Evolutionary conservation across 192 early-diverging fungal species (phyloP).

Genomic region (Lobosporangium transversale): DNA sequence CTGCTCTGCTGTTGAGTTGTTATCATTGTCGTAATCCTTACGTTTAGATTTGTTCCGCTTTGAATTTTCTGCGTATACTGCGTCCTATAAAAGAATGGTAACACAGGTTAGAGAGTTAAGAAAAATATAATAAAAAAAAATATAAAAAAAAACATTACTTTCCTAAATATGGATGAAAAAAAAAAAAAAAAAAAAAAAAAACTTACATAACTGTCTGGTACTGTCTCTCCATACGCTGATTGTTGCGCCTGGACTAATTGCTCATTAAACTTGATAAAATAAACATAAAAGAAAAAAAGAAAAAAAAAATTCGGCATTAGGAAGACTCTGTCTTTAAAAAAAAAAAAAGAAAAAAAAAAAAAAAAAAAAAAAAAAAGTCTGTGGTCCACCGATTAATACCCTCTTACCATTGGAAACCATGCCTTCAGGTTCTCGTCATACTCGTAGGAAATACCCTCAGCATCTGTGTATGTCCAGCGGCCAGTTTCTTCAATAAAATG

Average conservation of each 20-base stretch:
- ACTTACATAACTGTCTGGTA: constrained; percentile 38
- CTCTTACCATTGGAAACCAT: constrained; percentile 95
- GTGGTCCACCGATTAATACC: too few relatives aligned
- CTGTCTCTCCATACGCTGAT: constrained; percentile 67
- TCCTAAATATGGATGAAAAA: neutral
- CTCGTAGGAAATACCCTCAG: constrained; percentile 85
- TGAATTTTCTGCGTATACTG: constrained; percentile 40
- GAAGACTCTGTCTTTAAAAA: too few relatives aligned
- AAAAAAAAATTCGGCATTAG: neutral
- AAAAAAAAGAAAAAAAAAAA: constrained; percentile 6
- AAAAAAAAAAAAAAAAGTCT: constrained; percentile 1
- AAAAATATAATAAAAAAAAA: too few relatives aligned
- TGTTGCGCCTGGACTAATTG: constrained; percentile 70
- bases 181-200: neutral
- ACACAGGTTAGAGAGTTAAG: neutral
- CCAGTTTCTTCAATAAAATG: constrained; percentile 76
- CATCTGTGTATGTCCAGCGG: constrained; percentile 81
- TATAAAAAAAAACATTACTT: neutral
- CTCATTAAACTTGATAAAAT: constrained; percentile 67
- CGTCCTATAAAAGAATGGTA: constrained; percentile 23
- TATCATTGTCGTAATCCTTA: constrained; percentile 3
- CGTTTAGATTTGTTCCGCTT: constrained; percentile 30
- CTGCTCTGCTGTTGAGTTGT: neutral
- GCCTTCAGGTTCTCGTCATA: constrained; percentile 81
- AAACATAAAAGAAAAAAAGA: constrained; percentile 1